Base-by-base conservation (phyloP, 805 yeast species). In the Yarrowia keelungensis region DNA sequence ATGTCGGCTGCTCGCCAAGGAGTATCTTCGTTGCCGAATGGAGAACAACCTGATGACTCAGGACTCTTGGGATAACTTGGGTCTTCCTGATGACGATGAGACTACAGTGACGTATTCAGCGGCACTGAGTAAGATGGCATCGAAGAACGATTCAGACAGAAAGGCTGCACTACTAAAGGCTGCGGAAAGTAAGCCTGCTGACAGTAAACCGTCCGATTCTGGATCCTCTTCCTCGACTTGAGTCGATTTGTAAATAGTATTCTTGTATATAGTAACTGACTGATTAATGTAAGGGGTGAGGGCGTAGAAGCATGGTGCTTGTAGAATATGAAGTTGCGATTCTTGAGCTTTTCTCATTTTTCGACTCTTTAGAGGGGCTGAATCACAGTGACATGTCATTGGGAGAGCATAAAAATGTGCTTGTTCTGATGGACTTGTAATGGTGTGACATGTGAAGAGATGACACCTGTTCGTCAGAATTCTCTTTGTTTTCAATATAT, bases 1-100 rank as follows among this genome's bases (percentile, higher is more conserved):
- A 77, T 93, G 99, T 78, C 81, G 98, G 53, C 75, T 88, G 0
- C 79, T 93, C 51, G 98, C 98, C 11, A 91, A 91, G 74, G 83
- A 82, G 38, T 94, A 94, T 75, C 80, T 94, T 67, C 84, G 86
- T 46, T 94, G 99, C 76, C 82, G 99, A 71, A 95, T 94, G 98
- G 91, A 91, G 39, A 83, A 75, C 71, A 83, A 84, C 38, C 77
- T 87, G 12, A 87, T 87, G 90, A 87, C 81, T 41, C 73, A 76
- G 59, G 89, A 86, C 71, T 85, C 84, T 5, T 86, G 89, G 89
- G 78, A 79, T 49, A 83, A 86, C 68, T 78, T 90, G 47, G 91
- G 93, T 2, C 79, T 88, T 4, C 89, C 90, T 1, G 83, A 79
- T 7, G 86, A 86, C 70, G 81, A 81, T 35, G 47, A 45, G 43